These are phyloP conservation scores for Tuber brumale DNA, from an alignment of 495 filamentous ascomycete genomes.

Conservation along the genomic window DNA sequence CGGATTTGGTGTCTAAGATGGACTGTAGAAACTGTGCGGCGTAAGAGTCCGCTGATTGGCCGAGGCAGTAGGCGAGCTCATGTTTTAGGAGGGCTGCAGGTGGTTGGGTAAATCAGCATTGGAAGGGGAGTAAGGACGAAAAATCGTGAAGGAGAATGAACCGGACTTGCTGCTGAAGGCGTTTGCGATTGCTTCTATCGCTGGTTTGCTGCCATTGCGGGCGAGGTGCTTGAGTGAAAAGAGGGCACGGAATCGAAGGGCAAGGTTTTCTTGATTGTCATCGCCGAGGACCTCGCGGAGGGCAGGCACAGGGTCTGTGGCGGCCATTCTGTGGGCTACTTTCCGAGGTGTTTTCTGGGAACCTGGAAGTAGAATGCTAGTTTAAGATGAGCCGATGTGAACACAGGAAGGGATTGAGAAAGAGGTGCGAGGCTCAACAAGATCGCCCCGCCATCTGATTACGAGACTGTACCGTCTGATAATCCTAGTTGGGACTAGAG, in stretches of 20 bases:
- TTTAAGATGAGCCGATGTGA: neutral
- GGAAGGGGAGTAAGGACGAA: neutral
- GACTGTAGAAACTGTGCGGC: slow-evolving; percentile 65
- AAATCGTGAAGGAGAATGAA: slow-evolving; percentile 3
- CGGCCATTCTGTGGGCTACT: slow-evolving; percentile 32
- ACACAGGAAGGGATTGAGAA: neutral
- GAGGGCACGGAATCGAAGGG: slow-evolving; percentile 87
- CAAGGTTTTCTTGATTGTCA: slow-evolving; percentile 68
- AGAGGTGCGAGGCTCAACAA: slow-evolving; percentile 15
- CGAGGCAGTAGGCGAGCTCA: slow-evolving; percentile 94
- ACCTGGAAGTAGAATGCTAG: neutral
- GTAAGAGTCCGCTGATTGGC: slow-evolving; percentile 71
- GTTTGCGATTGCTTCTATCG: slow-evolving; percentile 89
- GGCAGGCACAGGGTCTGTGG: slow-evolving; percentile 37
- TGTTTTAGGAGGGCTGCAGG: slow-evolving; percentile 52
- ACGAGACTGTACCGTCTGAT: slow-evolving; percentile 6
- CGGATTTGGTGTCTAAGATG: slow-evolving; percentile 67
- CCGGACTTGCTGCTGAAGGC: slow-evolving; percentile 75
- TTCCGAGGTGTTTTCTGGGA: neutral
- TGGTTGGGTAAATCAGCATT: slow-evolving; percentile 6
- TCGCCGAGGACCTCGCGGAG: slow-evolving; percentile 71
- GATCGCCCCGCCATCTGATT: slow-evolving; percentile 36
- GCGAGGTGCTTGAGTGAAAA: slow-evolving; percentile 96
- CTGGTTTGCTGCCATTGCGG: slow-evolving; percentile 58
- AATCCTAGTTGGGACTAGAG: slow-evolving; percentile 12